Evolutionary conservation across 139 green algal species (phyloP), one percentile per base, ranked within the genome.

Genomic region (Micromonas commoda): DNA sequence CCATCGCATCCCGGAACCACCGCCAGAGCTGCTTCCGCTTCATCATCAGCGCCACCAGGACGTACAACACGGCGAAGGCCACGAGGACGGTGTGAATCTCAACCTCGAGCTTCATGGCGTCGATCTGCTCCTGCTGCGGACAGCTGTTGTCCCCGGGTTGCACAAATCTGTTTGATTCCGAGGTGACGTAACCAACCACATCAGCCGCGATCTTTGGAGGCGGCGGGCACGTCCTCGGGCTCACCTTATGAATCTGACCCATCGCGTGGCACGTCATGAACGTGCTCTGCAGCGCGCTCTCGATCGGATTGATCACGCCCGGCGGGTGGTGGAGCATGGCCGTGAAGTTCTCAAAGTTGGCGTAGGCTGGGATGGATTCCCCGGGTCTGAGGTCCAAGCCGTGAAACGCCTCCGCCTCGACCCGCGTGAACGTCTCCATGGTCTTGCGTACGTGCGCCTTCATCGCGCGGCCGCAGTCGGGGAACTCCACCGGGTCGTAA

Each of bases 291-390:
- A 73, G 20, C 2, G 66, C n/a, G 16, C 23, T 51, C 16, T 33
- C n/a, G 0, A 51, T 52, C 2, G 66, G 66, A 51, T 73, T 73
- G 33, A 73, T 53, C 6, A 73, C 20, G 16, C 66, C 66, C 66
- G n/a, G n/a, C 1, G 13, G 66, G 53, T 73, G 66, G 24, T 20
- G 29, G 20, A 73, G 66, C 52, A 73, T 73, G 31, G 66, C 66
- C 1, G 23, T 54, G 29, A 73, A 73, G 66, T 73, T 73, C 31
- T 73, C 66, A 51, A 73, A 73, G 28, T 54, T 24, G 1, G 66
- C 66, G 33, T 60, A 73, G 16, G 31, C 9, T 24, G 66, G 66
- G 4, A 29, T 51, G 1, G 13, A 4, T 24, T 73, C 31, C 16
- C 29, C 29, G 20, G 31, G 28, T 19, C 53, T 53, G 9, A 73